phyloP scores from a whole-genome alignment of 2,329 filamentous ascomycete genomes.

The Xylariomycetidae sp. region DNA sequence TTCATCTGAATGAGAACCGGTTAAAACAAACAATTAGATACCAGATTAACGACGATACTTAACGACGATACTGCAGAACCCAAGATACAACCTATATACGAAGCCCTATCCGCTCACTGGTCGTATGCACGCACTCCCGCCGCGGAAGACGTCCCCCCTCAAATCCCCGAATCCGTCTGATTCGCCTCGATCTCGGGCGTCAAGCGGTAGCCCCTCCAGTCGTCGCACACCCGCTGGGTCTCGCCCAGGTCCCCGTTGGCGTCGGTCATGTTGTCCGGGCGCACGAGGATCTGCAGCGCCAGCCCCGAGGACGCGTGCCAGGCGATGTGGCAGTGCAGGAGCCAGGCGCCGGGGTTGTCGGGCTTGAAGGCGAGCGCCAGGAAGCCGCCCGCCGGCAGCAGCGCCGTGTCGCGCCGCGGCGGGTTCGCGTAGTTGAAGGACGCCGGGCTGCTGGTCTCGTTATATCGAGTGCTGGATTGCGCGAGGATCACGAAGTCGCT shows the following conservation, averaged over 20 bases:
- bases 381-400: constrained; percentile 36
- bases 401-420: constrained; percentile 38
- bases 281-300: constrained; percentile 20
- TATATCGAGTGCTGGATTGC: constrained; percentile 12
- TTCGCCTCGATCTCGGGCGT: neutral
- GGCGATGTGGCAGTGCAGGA: constrained; percentile 14
- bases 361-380: constrained; percentile 42
- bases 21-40: too few relatives aligned
- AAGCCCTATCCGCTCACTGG: neutral
- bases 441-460: constrained; percentile 1
- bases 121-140: neutral
- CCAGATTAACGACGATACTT: too few relatives aligned
- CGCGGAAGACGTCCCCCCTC: neutral
- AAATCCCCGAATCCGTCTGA: constrained; percentile 12
- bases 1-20: too few relatives aligned
- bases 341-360: constrained; percentile 42
- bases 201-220: constrained; percentile 5
- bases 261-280: constrained; percentile 6
- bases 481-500: constrained; percentile 42
- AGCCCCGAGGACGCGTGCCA: constrained; percentile 22
- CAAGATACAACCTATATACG: too few relatives aligned
- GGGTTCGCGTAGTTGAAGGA: constrained; percentile 13
- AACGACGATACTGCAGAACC: too few relatives aligned
- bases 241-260: constrained; percentile 6
- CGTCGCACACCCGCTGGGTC: constrained; percentile 6